Base-by-base conservation (phyloP, 2,329 filamentous ascomycete genomes). In the Ceratocystis diversiconidia region DNA sequence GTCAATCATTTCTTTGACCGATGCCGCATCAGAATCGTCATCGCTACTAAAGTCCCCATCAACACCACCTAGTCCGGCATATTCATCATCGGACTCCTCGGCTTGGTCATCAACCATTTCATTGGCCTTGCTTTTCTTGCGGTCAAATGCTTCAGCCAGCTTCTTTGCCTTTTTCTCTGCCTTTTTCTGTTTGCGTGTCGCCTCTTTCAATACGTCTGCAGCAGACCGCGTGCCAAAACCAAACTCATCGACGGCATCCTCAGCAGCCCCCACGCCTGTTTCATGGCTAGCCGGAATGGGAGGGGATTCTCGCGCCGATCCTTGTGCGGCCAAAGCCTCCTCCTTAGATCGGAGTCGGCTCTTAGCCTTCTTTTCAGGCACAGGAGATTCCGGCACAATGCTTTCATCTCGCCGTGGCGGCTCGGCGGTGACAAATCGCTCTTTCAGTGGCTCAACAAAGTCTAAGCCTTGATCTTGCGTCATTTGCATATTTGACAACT, bases 61-160 rank as follows among this genome's bases (percentile, higher is more conserved):
- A 10, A 80, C 87, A 69, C 94, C 94, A 70, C 94, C 94, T 8
- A 99, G 80, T 3, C 94, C 94, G 48, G 92, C 92, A 73, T 97
- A 99, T 74, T 99, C 94, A 73, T 99, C 94, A 73, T 99, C 95
- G 0, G 94, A 99, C 76, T 99, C 94, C 71, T 96, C 90, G 68
- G 94, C 92, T 73, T 95, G 91, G 70, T 96, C 94, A 69, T 97
- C 84, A 46, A 99, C 81, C 82, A 96, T 89, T 28, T 87, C 86
- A 71, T 86, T 91, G 0, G 92, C 92, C 72, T 89, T 86, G 76
- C 90, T 95, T 73, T 88, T 92, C 75, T 90, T 92, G 75, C 87
- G 89, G 76, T 96, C 83, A 70, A 91, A 95, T 1, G 79, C 78
- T 17, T 81, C 78, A n/a, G 73, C 72, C 61, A 72, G 71, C 32